Base-by-base conservation (phyloP, 164 flowering plant genomes). In the Chloranthus sessilifolius region DNA sequence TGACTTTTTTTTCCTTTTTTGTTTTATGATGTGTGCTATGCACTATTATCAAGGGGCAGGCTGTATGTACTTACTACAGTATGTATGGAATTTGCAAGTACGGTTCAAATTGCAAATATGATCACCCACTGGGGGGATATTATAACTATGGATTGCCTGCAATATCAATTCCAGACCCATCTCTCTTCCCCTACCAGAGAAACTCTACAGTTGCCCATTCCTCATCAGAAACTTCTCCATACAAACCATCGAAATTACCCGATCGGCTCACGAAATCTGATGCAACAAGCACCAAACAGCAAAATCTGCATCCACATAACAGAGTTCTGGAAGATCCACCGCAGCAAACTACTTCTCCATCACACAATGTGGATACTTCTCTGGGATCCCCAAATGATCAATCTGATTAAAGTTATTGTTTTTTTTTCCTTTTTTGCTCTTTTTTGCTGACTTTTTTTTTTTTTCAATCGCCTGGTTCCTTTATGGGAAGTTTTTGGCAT, bases 21-120 rank as follows among this genome's bases (percentile, higher is more conserved):
- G 45, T 12, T 34, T 25, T 24, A 24, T n/a, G n/a, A n/a, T 34
- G 15, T 50, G 42, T n/a, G 30, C 50, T n/a, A 47, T 50, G 54
- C 15, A 21, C 37, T 30, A 15, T 24, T 26, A 19, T 48, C 35
- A 35, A 61, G 71, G 67, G 66, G 49, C 56, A 67, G 7, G 50
- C 56, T 0, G 9, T 62, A 30, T 67, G 71, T 48, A 58, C 71
- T 15, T 67, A 43, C 57, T 67, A 67, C 59, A 51, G 59, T 35
- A 34, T 49, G 53, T 58, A 62, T 52, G 71, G 71, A 39, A 56
- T 57, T 47, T 67, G 91, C 80, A 79, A 76, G 56, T 81, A 52
- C 46, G 96, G 96, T 7, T 71, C 86, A 11, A 55, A 72, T 7
- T 88, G 96, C 74, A 81, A 72, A 70, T 88, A 53, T 42, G 83